Evolutionary conservation across 352 stramenopile genomes (phyloP).

Genomic region (Phytophthora pistaciae): DNA sequence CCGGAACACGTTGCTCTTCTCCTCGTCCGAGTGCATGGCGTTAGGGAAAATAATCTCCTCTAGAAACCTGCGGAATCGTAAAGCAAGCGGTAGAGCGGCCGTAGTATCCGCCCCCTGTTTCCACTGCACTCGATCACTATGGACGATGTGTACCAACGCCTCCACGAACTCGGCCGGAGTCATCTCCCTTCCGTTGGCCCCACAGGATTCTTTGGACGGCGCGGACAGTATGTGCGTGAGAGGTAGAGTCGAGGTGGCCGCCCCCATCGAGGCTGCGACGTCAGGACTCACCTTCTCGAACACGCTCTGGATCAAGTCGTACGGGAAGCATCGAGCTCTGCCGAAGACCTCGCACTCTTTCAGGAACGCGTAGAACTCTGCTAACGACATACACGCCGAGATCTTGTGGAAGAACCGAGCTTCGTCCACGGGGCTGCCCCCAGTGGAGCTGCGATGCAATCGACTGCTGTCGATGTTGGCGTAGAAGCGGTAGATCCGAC

Average conservation of each 20-base stretch:
- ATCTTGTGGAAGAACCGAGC: slow-evolving; percentile 76
- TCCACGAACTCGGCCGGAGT: slow-evolving; percentile 76
- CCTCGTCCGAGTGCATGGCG: slow-evolving; percentile 55
- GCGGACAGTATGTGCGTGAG: slow-evolving; percentile 30
- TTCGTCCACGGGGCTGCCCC: slow-evolving; percentile 39
- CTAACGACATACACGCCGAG: slow-evolving; percentile 67
- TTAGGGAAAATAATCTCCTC: slow-evolving; percentile 63
- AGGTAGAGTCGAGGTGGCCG: slow-evolving; percentile 24
- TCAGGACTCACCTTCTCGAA: slow-evolving; percentile 65
- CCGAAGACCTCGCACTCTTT: slow-evolving; percentile 79
- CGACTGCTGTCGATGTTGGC: slow-evolving; percentile 52
- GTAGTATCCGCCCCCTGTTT: slow-evolving; percentile 1
- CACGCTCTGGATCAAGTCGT: slow-evolving; percentile 61
- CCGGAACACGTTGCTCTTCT: slow-evolving; percentile 62
- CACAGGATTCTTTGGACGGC: slow-evolving; percentile 23
- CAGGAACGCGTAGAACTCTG: slow-evolving; percentile 71
- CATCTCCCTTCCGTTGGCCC: slow-evolving; percentile 47
- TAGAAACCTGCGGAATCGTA: slow-evolving; percentile 58
- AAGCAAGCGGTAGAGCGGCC: slow-evolving; percentile 29
- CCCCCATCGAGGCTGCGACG: slow-evolving; percentile 38
- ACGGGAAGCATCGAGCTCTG: slow-evolving; percentile 55
- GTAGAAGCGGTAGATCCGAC: slow-evolving; percentile 65
- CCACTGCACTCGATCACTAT: slow-evolving; percentile 46
- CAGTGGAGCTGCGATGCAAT: slow-evolving; percentile 1
- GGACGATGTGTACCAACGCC: slow-evolving; percentile 61